phyloP scores from a whole-genome alignment of 345 rosid species.

The Moricandia arvensis region DNA sequence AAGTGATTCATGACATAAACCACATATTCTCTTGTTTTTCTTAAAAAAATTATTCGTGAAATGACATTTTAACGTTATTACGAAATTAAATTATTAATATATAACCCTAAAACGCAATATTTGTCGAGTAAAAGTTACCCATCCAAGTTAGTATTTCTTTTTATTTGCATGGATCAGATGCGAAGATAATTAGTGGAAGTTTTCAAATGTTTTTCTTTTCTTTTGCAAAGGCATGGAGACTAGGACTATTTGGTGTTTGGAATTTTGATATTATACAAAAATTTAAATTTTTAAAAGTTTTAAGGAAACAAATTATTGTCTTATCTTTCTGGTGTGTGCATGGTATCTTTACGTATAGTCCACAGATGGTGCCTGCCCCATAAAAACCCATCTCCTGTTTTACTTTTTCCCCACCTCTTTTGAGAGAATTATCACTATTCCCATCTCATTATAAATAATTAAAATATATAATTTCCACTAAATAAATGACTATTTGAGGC shows the following conservation, averaged over 20 bases:
- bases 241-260: not conserved
- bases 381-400: constrained; percentile 16
- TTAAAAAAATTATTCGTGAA: not conserved
- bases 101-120: not conserved
- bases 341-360: constrained; percentile 12
- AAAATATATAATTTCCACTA: not conserved
- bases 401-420: constrained; percentile 6
- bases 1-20: not conserved
- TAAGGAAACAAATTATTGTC: not conserved
- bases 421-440: no score
- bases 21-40: not conserved
- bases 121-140: not conserved
- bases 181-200: not conserved
- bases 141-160: not conserved
- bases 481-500: not conserved
- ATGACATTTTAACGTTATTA: not conserved
- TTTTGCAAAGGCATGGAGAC: constrained; percentile 11
- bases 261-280: not conserved
- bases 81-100: not conserved
- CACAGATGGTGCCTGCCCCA: constrained; percentile 25
- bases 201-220: constrained; percentile 8
- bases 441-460: no score
- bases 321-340: constrained; percentile 24
- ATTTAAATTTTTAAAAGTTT: not conserved
- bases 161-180: not conserved